phyloP scores from a whole-genome alignment of 768 basidiomycete species.

The Botryobasidium botryosum region DNA sequence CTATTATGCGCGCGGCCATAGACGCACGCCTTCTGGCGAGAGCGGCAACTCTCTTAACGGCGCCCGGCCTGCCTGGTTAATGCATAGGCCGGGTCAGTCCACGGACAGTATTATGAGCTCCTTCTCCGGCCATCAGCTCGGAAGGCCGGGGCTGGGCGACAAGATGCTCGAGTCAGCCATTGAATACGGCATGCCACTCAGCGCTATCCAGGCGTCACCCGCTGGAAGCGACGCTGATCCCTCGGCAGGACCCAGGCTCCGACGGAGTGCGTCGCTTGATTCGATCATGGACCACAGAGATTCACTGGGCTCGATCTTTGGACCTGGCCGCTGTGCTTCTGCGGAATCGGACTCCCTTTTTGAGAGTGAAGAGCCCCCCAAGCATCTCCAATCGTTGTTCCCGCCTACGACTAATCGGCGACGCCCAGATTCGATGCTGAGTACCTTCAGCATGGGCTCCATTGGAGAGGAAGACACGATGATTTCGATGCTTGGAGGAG shows the following conservation, averaged over 20 bases:
- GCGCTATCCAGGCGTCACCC: slow-evolving; percentile 52
- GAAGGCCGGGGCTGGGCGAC: slow-evolving; percentile 62
- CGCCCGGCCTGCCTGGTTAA: slow-evolving; percentile 41
- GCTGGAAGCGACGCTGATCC: slow-evolving; percentile 1
- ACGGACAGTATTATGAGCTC: slow-evolving; percentile 52
- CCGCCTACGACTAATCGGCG: slow-evolving; percentile 24
- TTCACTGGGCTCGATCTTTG: slow-evolving; percentile 7
- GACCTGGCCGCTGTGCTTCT: slow-evolving; percentile 24
- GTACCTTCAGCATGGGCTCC: slow-evolving; percentile 39
- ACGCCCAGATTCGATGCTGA: slow-evolving; percentile 48
- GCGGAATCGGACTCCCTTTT: slow-evolving; percentile 36
- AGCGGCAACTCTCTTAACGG: slow-evolving; percentile 41
- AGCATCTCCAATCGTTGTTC: slow-evolving; percentile 23
- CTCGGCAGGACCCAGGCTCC: slow-evolving; percentile 17
- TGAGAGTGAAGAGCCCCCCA: slow-evolving; percentile 38
- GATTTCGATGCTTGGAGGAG: slow-evolving; percentile 71
- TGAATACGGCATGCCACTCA: slow-evolving; percentile 37
- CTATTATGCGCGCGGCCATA: slow-evolving; percentile 28
- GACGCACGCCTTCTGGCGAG: slow-evolving; percentile 4
- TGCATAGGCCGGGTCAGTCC: slow-evolving; percentile 24
- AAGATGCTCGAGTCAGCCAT: slow-evolving; percentile 63
- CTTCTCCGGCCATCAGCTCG: slow-evolving; percentile 37
- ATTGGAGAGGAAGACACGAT: slow-evolving; percentile 62
- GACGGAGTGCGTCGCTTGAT: slow-evolving; percentile 34
- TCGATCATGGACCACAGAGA: slow-evolving; percentile 38